Evolutionary conservation across 1,139 yeast species (phyloP).

Genomic region (Pneumocystis murina): DNA sequence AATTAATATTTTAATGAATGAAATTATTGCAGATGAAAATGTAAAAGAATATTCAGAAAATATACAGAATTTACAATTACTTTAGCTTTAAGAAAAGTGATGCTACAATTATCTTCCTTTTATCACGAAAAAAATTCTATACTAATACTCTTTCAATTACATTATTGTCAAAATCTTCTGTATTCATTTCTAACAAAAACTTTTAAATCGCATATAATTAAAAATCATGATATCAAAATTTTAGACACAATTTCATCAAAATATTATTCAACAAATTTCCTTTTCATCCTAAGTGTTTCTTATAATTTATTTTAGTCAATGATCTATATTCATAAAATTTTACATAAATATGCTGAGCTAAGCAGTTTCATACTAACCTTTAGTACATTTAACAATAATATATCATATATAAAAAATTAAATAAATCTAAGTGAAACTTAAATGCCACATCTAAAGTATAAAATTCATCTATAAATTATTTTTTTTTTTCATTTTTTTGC

Average conservation of each 20-base stretch:
- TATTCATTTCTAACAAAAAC: not conserved
- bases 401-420: not conserved
- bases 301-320: not conserved
- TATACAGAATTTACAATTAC: not conserved
- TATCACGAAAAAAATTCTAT: not conserved
- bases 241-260: not conserved
- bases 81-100: not conserved
- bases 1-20: not conserved
- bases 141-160: not conserved
- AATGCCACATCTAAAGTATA: not conserved
- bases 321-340: not conserved
- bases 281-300: not conserved
- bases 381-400: not conserved
- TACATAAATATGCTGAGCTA: not conserved
- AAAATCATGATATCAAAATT: not conserved
- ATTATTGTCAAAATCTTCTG: not conserved
- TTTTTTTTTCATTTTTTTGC: conserved; percentile 23
- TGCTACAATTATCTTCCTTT: not conserved
- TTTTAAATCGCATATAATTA: not conserved
- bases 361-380: not conserved
- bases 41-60: not conserved
- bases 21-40: not conserved
- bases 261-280: not conserved
- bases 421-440: conserved; percentile 9
- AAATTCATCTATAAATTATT: conserved; percentile 13